These are phyloP conservation scores for Tricholoma flavovirens DNA, from an alignment of 768 basidiomycete genomes.

Conservation along the genomic window DNA sequence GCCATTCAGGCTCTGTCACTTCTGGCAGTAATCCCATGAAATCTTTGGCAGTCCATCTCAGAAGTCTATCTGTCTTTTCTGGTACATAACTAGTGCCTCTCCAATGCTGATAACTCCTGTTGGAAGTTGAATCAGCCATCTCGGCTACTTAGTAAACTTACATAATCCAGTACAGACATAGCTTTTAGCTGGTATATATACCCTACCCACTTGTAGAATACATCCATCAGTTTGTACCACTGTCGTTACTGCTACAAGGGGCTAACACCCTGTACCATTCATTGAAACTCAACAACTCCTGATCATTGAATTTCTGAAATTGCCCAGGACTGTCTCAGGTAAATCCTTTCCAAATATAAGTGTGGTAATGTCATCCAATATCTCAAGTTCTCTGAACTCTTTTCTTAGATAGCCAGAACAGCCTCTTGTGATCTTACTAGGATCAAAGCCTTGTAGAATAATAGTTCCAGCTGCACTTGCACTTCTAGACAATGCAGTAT, in stretches of 20 bases:
- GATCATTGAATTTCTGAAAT: conserved; percentile 14
- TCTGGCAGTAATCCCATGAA: not conserved
- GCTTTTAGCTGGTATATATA: no score
- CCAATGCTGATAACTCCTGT: conserved; percentile 8
- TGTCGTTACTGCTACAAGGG: no score
- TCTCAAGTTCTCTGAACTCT: no score
- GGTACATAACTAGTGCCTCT: conserved; percentile 5
- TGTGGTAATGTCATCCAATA: not conserved
- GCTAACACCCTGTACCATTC: no score
- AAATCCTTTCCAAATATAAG: not conserved
- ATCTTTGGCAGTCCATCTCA: not conserved
- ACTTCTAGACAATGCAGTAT: conserved; percentile 1
- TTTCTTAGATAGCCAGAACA: not conserved
- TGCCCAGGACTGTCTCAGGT: conserved; percentile 6
- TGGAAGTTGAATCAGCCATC: no score
- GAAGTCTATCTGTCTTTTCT: not conserved
- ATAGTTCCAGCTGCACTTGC: conserved; percentile 2
- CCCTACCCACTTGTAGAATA: no score
- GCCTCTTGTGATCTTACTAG: not conserved
- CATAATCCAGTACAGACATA: no score
- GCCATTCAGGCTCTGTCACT: not conserved
- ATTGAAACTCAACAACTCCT: no score
- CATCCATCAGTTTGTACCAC: no score
- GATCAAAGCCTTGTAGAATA: not conserved
- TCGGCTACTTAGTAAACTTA: no score